phyloP scores from a whole-genome alignment of 1,139 yeast species.

The Blastobotrys illinoisensis region DNA sequence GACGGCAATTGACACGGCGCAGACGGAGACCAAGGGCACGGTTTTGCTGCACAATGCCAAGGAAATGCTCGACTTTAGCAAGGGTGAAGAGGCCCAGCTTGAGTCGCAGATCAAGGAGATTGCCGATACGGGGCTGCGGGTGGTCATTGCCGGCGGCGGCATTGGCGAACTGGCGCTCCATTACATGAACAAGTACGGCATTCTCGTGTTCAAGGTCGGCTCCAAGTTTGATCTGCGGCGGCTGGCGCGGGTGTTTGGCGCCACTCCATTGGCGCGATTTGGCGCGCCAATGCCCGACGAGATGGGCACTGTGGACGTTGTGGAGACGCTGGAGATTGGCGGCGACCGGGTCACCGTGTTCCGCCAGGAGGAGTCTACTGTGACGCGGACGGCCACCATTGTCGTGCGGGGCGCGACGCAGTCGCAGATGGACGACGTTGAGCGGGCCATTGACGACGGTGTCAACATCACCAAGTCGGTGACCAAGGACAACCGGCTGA shows the following conservation, averaged over 20 bases:
- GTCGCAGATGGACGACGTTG: slow-evolving; percentile 86
- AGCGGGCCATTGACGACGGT: slow-evolving; percentile 96
- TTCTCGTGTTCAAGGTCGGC: slow-evolving; percentile 82
- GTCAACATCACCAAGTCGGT: slow-evolving; percentile 88
- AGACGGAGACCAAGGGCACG: slow-evolving; percentile 96
- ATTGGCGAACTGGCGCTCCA: slow-evolving; percentile 92
- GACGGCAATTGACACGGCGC: slow-evolving; percentile 88
- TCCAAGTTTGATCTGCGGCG: slow-evolving; percentile 93
- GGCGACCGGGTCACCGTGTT: slow-evolving; percentile 96
- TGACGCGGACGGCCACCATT: slow-evolving; percentile 82
- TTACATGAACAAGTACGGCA: slow-evolving; percentile 80
- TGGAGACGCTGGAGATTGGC: slow-evolving; percentile 91
- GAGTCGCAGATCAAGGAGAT: slow-evolving; percentile 83
- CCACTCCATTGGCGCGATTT: slow-evolving; percentile 89
- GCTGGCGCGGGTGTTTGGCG: slow-evolving; percentile 93
- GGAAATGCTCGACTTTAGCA: slow-evolving; percentile 93
- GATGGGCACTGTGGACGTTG: slow-evolving; percentile 79
- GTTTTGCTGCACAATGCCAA: slow-evolving; percentile 91
- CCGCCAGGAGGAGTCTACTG: slow-evolving; percentile 54
- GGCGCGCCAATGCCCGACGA: slow-evolving; percentile 97
- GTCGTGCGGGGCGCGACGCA: slow-evolving; percentile 97
- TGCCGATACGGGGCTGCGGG: slow-evolving; percentile 76
- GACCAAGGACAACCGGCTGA: slow-evolving; percentile 67
- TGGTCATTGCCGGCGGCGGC: slow-evolving; percentile 88
- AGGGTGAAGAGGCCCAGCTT: slow-evolving; percentile 93